phyloP scores from a whole-genome alignment of 1,284 basidiomycete genomes.

The Ceratobasidium sp. region DNA sequence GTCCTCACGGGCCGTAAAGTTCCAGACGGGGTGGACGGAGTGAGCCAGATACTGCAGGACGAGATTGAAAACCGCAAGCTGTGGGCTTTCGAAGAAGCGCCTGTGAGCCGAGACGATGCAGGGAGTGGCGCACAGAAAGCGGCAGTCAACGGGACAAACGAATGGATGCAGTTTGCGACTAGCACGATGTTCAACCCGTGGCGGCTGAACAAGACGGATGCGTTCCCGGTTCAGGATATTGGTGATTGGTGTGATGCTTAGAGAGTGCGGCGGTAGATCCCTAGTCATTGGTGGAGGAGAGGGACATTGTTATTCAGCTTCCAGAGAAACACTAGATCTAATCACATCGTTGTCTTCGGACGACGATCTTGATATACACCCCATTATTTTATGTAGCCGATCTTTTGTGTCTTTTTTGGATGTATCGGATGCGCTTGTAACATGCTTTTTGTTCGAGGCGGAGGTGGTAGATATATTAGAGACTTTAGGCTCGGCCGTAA shows the following conservation, averaged over 20 bases:
- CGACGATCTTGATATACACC: constrained; percentile 21
- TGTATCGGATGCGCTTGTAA: neutral
- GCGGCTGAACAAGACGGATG: constrained; percentile 23
- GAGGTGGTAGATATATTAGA: too few species aligned
- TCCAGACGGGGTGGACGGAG: constrained; percentile 27
- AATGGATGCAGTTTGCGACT: constrained; percentile 25
- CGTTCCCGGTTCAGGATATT: constrained; percentile 33
- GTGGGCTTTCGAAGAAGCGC: constrained; percentile 41
- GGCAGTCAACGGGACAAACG: constrained; percentile 26
- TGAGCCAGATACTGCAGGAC: neutral
- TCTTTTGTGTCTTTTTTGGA: neutral
- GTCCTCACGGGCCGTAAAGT: constrained; percentile 36
- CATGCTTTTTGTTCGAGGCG: too few species aligned
- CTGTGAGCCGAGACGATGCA: constrained; percentile 20
- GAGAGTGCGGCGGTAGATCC: neutral
- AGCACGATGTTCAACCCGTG: constrained; percentile 31
- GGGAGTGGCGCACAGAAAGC: constrained; percentile 23
- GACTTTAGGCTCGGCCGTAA: too few species aligned
- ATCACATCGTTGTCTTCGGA: constrained; percentile 19
- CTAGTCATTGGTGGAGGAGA: neutral
- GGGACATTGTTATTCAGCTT: neutral
- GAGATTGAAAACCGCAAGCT: constrained; percentile 25
- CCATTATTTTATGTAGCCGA: neutral
- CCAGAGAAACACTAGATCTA: neutral
- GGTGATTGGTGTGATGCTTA: constrained; percentile 43